Evolutionary conservation across 2,329 filamentous ascomycete species (phyloP), one percentile per base, ranked within the genome.

Genomic region (Talaromyces rugulosus): DNA sequence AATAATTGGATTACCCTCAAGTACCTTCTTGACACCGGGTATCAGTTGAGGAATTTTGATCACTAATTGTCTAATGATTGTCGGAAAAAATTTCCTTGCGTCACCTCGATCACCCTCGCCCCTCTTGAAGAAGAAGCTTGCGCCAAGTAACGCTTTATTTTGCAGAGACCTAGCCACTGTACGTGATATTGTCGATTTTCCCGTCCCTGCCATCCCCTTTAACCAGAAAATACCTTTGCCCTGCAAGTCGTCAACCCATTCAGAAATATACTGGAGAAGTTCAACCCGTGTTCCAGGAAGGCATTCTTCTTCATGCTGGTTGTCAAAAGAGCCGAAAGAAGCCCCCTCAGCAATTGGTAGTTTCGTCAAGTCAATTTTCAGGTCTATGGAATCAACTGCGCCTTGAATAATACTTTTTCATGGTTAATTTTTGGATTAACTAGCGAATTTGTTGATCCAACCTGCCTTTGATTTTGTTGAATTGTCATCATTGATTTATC

Each of bases 101-200:
- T 70, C 70, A 1, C 74, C 72, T 33, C 75, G 71, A 63, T 80
- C 75, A 4, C 66, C 68, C 55, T 78, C 76, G 1, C 75, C 77
- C 62, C 36, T n/a, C 36, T 47, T 11, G 23, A 59, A 59, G 40
- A 59, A 59, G 42, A n/a, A n/a, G n/a, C n/a, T 59, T 9, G 56
- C 44, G 5, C 27, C 30, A 11, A 33, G 30, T 9, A 23, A 16
- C 5, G 3, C n/a, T 50, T 59, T 50, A n/a, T 51, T 16, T 28
- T 3, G 3, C 11, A 30, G 30, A 14, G 5, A 14, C n/a, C 7
- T 11, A 14, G 42, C 44, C 36, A 50, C 40, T 30, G 56, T 6
- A n/a, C n/a, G n/a, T n/a, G n/a, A n/a, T n/a, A n/a, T n/a, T n/a
- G n/a, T n/a, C n/a, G n/a, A n/a, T n/a, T n/a, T n/a, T n/a, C n/a